A percentile compares a stretch with the other conserved stretches of the same genome.
Evolutionary conservation across 768 basidiomycete genomes (phyloP).

Genomic region (Rhodosporidiobolus sp.): DNA sequence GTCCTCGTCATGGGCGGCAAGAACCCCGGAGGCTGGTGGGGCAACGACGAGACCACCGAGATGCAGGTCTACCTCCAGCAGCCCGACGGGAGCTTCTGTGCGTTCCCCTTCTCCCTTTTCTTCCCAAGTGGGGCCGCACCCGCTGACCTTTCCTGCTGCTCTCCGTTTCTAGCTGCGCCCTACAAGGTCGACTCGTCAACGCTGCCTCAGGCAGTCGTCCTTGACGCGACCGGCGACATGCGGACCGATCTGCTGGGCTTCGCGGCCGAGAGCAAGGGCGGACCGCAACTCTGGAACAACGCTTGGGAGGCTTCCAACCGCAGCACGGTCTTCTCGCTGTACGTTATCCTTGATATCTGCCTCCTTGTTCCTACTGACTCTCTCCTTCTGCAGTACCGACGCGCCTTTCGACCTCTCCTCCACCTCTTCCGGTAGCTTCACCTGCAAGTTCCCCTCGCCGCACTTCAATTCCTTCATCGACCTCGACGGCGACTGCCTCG

Average conservation of each 20-base stretch:
- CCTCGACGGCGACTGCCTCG: constrained; percentile 90
- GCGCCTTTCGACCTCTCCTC: constrained; percentile 32
- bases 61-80: constrained; percentile 68
- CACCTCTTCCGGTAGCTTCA: constrained; percentile 14
- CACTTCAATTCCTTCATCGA: constrained; percentile 95
- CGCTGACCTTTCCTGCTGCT: not conserved
- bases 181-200: constrained; percentile 60
- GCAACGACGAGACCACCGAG: constrained; percentile 53
- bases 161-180: constrained; percentile 17
- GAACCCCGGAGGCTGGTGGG: constrained; percentile 53
- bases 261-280: constrained; percentile 51
- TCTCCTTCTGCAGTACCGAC: constrained; percentile 15
- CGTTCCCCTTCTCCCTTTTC: not conserved
- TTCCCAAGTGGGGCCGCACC: not conserved
- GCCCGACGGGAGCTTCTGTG: constrained; percentile 47
- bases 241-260: constrained; percentile 80
- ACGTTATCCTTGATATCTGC: constrained; percentile 42
- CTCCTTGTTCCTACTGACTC: not conserved
- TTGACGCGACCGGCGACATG: constrained; percentile 85
- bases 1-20: constrained; percentile 77
- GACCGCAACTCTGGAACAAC: constrained; percentile 72
- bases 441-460: constrained; percentile 74
- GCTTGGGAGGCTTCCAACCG: constrained; percentile 64
- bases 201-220: constrained; percentile 72
- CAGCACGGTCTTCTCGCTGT: constrained; percentile 67